Percentiles rank a stretch among this genome's conserved stretches.
These are phyloP conservation scores for Areca catechu DNA, from an alignment of 176 grass and related monocot species.

Conservation along the genomic window DNA sequence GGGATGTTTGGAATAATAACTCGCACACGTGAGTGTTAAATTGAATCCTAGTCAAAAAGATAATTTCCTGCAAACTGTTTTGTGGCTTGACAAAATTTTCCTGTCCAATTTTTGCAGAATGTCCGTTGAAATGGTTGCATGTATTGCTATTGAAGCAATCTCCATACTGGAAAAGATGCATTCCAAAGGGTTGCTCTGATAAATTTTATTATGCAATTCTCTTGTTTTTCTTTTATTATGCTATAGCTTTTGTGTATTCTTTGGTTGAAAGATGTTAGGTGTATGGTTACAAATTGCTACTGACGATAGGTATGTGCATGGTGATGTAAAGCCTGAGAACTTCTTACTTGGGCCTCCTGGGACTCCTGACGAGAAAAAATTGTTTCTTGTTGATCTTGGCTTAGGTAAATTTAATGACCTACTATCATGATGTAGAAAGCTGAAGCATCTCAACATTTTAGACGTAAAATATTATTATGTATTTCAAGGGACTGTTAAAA, in stretches of 20 bases:
- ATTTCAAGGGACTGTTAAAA: no score
- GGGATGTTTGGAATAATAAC: conserved; percentile 92
- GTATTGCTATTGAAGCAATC: conserved; percentile 95
- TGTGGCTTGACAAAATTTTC: not conserved
- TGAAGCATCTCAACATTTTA: no score
- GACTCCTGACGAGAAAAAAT: conserved; percentile 82
- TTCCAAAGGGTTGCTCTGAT: conserved; percentile 70
- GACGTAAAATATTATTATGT: no score
- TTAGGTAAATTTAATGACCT: conserved; percentile 47
- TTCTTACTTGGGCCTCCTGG: conserved; percentile 89
- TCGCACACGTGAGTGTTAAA: conserved; percentile 55
- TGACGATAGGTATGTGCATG: conserved; percentile 76
- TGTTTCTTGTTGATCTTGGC: conserved; percentile 98
- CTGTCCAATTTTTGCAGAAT: conserved; percentile 44
- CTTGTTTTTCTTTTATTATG: not conserved
- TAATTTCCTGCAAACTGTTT: no score
- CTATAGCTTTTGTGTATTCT: conserved; percentile 10
- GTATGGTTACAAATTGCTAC: conserved; percentile 8
- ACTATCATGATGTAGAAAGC: no score
- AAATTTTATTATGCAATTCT: conserved; percentile 10
- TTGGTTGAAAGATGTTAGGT: not conserved
- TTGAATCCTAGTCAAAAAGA: not conserved
- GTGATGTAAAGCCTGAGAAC: conserved; percentile 98
- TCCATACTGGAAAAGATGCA: conserved; percentile 98
- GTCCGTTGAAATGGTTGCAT: conserved; percentile 96